These are phyloP conservation scores for Wickerhamiella nectarea DNA, from an alignment of 805 yeast genomes.

Conservation along the genomic window DNA sequence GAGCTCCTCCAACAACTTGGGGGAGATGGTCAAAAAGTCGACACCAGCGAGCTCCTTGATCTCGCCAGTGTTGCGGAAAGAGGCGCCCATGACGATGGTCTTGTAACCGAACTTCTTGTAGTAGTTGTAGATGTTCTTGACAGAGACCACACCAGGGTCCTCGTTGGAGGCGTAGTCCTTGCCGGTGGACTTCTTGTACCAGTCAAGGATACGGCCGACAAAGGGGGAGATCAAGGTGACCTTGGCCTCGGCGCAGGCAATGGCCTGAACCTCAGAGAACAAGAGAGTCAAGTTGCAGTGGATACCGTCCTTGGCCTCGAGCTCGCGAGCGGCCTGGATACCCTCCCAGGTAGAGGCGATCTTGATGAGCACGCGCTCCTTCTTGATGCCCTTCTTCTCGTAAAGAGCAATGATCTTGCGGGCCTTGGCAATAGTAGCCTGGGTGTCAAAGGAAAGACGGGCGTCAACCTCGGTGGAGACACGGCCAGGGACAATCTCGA, in stretches of 20 bases:
- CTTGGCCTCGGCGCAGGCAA: constrained; percentile 96
- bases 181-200: constrained; percentile 93
- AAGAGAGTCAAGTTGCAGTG: constrained; percentile 92
- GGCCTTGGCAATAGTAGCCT: constrained; percentile 89
- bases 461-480: constrained; percentile 99
- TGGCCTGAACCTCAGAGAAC: constrained; percentile 94
- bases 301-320: constrained; percentile 78
- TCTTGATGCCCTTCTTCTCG: constrained; percentile 68
- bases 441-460: constrained; percentile 88
- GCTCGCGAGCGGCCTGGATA: constrained; percentile 93
- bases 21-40: constrained; percentile 91
- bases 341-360: constrained; percentile 99
- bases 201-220: constrained; percentile 97
- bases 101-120: constrained; percentile 94
- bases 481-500: constrained; percentile 94
- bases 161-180: constrained; percentile 62
- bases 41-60: constrained; percentile 94
- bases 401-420: constrained; percentile 77
- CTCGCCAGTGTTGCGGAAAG: constrained; percentile 95
- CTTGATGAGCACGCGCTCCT: constrained; percentile 88
- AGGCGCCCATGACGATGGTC: constrained; percentile 99
- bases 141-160: constrained; percentile 95
- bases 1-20: constrained; percentile 79
- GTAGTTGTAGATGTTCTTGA: constrained; percentile 82
- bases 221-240: constrained; percentile 96